Conservation (phyloP, 305 asterid species). For the Fraxinus velutina region DNA sequence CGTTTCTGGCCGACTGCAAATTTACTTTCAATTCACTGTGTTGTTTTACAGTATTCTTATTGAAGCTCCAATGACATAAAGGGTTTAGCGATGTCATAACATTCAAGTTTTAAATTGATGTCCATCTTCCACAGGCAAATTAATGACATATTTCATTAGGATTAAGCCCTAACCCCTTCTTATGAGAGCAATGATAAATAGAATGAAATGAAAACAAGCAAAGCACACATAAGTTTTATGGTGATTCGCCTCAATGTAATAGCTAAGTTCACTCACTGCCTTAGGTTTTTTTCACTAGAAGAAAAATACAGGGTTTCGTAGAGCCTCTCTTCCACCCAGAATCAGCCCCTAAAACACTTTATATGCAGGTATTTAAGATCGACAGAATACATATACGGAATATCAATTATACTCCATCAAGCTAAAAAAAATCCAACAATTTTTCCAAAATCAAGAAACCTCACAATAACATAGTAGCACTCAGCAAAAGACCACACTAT, state of each 20-base stretch:
- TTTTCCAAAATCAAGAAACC: background rate
- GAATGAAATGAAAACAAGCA: background rate
- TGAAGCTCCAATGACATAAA: background rate
- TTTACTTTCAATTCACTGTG: background rate
- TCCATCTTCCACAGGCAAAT: background rate
- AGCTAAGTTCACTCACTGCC: background rate
- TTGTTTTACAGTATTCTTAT: background rate
- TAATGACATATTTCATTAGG: background rate
- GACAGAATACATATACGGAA: background rate
- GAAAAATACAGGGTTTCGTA: background rate
- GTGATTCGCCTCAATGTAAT: background rate
- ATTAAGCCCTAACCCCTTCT: background rate
- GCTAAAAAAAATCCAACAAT: background rate
- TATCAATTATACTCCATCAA: background rate
- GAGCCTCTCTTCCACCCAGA: background rate
- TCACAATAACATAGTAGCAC: background rate
- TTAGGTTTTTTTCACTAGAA: background rate
- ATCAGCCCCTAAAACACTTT: background rate
- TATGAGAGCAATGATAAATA: background rate
- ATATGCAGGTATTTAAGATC: background rate
- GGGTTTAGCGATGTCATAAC: background rate
- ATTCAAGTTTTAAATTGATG: background rate
- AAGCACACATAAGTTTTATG: background rate
- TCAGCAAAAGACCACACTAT: background rate
- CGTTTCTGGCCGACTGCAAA: background rate